A percentile compares a stretch with the other conserved stretches of the same genome.
Conservation (phyloP, 1,139 yeast genomes). For the Debaryomyces psychrophilus region DNA sequence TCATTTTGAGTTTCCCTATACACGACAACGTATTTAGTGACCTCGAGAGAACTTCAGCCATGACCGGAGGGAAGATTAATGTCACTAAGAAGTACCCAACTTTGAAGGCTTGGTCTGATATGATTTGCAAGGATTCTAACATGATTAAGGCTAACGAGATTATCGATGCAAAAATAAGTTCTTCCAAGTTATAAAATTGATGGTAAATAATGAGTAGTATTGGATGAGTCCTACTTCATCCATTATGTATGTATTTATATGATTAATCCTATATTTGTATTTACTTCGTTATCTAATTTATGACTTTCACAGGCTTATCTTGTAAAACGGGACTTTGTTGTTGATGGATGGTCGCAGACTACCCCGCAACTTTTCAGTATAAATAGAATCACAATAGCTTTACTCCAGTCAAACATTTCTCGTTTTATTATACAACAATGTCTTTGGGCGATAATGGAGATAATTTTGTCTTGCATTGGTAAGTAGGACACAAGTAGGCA, state of each 20-base stretch:
- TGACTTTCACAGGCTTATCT: background rate
- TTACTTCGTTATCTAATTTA: background rate
- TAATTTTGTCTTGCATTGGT: slow-evolving; percentile 36
- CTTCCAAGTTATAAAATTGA: slow-evolving; percentile 4
- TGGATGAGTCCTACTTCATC: background rate
- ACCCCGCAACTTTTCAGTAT: background rate
- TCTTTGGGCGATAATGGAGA: slow-evolving; percentile 3
- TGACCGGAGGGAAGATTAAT: slow-evolving; percentile 14
- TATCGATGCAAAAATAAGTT: slow-evolving; percentile 16
- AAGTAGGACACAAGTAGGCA: slow-evolving; percentile 17
- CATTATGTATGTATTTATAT: background rate
- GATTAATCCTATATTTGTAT: background rate
- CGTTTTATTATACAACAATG: background rate
- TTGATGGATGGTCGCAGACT: background rate
- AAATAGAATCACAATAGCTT: background rate
- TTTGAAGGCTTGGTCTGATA: slow-evolving; percentile 30
- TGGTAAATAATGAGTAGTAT: background rate
- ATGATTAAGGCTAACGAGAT: slow-evolving; percentile 25
- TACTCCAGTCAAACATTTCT: background rate
- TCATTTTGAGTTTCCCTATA: slow-evolving; percentile 42
- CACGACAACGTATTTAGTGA: slow-evolving; percentile 24
- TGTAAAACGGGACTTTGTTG: background rate
- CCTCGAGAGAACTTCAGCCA: slow-evolving; percentile 15
- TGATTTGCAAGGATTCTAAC: slow-evolving; percentile 23
- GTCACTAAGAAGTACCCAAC: slow-evolving; percentile 25